Percentiles rank a stretch among this genome's conserved stretches.
Evolutionary conservation across 2,329 filamentous ascomycete species (phyloP).

Genomic region (Cercospora berteroae): DNA sequence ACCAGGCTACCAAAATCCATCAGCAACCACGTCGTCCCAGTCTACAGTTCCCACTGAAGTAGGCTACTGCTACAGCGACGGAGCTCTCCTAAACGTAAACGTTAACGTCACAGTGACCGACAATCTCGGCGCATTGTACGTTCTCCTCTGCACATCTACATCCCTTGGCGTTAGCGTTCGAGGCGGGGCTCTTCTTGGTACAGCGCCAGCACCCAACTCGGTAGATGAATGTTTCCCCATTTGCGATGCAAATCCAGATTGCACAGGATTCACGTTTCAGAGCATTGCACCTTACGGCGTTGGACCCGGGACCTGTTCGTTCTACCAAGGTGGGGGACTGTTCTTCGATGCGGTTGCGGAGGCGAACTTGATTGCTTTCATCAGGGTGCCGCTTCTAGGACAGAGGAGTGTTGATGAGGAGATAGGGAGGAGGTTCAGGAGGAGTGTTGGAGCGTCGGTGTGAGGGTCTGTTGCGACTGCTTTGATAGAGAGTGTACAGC

Average conservation of each 20-base stretch:
- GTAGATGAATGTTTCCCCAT: slow-evolving; percentile 8
- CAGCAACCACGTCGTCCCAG: background rate
- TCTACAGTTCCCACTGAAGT: background rate
- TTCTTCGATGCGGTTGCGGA: background rate
- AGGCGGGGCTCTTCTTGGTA: background rate
- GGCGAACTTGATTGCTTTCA: slow-evolving; percentile 9
- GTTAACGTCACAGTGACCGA: slow-evolving; percentile 10
- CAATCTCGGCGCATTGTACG: slow-evolving; percentile 8
- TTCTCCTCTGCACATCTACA: slow-evolving; percentile 4
- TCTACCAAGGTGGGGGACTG: background rate
- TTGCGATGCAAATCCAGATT: slow-evolving; percentile 2
- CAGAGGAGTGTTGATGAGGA: background rate
- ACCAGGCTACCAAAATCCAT: background rate
- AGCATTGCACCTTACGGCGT: slow-evolving; percentile 6
- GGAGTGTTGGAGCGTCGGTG: too few species aligned
- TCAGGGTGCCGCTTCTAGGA: background rate
- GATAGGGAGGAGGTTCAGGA: background rate
- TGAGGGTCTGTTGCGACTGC: background rate
- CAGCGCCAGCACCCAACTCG: slow-evolving; percentile 4
- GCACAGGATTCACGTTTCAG: slow-evolving; percentile 14
- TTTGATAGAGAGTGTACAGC: background rate
- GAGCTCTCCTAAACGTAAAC: slow-evolving; percentile 1
- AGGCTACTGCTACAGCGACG: slow-evolving; percentile 9
- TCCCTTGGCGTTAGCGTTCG: slow-evolving; percentile 2
- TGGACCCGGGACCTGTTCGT: background rate